Percentiles rank a stretch among this genome's conserved stretches.
phyloP scores from a whole-genome alignment of 805 yeast species.

The Candida pini region DNA sequence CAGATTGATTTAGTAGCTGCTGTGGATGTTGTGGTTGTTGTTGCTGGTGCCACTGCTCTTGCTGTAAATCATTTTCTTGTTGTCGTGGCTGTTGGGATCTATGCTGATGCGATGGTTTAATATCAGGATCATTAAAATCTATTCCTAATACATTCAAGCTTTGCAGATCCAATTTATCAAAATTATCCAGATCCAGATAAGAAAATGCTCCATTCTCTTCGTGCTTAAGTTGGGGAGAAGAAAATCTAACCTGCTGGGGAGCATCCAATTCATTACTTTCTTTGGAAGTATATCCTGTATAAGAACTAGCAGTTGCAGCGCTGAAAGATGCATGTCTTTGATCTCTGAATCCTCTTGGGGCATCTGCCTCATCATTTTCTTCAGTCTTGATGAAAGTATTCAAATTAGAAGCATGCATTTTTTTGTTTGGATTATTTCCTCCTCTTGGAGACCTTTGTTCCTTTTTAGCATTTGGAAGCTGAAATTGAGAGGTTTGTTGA shows the following conservation, averaged over 20 bases:
- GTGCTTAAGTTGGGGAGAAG: constrained; percentile 62
- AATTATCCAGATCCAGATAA: constrained; percentile 28
- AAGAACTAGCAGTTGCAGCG: constrained; percentile 57
- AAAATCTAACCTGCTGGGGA: constrained; percentile 70
- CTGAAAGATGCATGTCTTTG: constrained; percentile 56
- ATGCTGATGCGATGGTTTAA: not conserved
- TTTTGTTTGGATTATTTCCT: constrained; percentile 1
- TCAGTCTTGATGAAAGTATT: not conserved
- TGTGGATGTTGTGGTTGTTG: constrained; percentile 2
- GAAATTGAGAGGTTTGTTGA: no score
- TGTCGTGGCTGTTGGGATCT: not conserved
- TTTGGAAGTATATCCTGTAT: constrained; percentile 35
- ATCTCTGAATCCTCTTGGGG: constrained; percentile 18
- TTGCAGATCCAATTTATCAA: constrained; percentile 20
- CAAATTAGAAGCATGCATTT: not conserved
- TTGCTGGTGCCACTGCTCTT: not conserved
- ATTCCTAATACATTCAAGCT: constrained; percentile 20
- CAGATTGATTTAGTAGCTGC: not conserved
- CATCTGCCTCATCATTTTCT: not conserved
- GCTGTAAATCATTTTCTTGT: not conserved
- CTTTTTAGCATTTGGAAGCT: no score
- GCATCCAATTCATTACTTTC: constrained; percentile 23
- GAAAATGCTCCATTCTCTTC: constrained; percentile 26
- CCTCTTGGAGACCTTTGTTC: not conserved
- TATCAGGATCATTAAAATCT: constrained; percentile 7